Conservation (phyloP, 2,329 filamentous ascomycete species). For the Fusarium sp. region DNA sequence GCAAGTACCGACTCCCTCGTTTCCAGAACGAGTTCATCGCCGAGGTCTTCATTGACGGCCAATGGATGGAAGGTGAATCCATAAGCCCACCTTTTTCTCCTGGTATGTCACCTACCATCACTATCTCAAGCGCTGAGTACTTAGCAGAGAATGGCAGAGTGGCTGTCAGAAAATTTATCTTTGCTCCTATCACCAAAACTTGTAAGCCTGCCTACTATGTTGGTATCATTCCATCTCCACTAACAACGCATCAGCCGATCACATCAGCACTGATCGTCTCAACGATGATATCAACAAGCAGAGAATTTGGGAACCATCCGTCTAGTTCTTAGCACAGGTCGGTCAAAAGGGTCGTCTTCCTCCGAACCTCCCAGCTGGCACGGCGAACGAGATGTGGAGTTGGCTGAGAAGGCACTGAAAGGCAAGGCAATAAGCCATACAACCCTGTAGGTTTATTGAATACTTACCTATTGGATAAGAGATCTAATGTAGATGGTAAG, state of each 20-base stretch:
- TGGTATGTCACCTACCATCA: neutral
- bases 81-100: neutral
- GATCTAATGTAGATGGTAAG: neutral
- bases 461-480: accelerated
- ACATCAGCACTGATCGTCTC: neutral
- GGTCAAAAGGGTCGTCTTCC: accelerated
- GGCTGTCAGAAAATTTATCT: slow-evolving; percentile 1
- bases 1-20: neutral
- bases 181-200: slow-evolving; percentile 23
- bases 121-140: neutral
- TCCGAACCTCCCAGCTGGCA: accelerated
- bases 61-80: neutral
- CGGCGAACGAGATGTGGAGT: neutral
- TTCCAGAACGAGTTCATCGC: accelerated
- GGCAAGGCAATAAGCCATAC: slow-evolving; percentile 40
- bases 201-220: neutral
- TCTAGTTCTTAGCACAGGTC: neutral
- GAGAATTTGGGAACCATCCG: slow-evolving; percentile 29
- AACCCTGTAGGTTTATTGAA: slow-evolving; percentile 16
- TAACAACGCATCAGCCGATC: neutral
- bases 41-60: slow-evolving; percentile 24
- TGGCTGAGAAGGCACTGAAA: slow-evolving; percentile 42
- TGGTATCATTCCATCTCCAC: accelerated
- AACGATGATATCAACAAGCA: neutral
- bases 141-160: neutral